These are phyloP conservation scores for Botrytis fabae DNA, from an alignment of 2,329 filamentous ascomycete genomes.

Conservation along the genomic window DNA sequence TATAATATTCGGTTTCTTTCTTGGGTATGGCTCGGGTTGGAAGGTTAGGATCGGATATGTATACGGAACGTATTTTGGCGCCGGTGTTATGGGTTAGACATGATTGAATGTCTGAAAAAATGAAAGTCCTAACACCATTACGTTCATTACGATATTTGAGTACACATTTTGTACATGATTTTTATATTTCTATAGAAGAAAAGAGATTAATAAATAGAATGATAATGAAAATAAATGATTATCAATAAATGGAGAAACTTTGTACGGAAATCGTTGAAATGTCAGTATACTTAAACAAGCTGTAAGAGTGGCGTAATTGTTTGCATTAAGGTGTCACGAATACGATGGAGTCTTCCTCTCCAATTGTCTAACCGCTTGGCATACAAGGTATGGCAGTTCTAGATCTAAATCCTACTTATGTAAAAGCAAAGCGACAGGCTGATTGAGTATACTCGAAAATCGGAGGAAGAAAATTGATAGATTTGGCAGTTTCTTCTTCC, in stretches of 20 bases:
- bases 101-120: neutral
- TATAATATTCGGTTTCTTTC: neutral
- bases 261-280: neutral
- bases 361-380: accelerated
- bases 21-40: neutral
- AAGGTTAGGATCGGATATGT: neutral
- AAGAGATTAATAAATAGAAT: neutral
- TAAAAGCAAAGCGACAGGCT: neutral
- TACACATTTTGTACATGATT: neutral
- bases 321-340: neutral
- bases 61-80: neutral
- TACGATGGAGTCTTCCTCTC: neutral
- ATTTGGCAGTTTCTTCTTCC: neutral
- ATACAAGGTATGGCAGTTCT: too few relatives aligned
- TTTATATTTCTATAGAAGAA: neutral
- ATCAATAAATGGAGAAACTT: neutral
- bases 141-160: neutral
- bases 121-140: neutral
- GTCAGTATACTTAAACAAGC: neutral
- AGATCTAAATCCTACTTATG: neutral
- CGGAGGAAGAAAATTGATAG: too few relatives aligned
- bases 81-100: neutral
- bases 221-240: neutral
- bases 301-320: too few relatives aligned
- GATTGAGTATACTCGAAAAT: neutral